These are phyloP conservation scores for Spizellomyces punctatus DNA, from an alignment of 192 early-diverging fungal genomes.

Conservation along the genomic window DNA sequence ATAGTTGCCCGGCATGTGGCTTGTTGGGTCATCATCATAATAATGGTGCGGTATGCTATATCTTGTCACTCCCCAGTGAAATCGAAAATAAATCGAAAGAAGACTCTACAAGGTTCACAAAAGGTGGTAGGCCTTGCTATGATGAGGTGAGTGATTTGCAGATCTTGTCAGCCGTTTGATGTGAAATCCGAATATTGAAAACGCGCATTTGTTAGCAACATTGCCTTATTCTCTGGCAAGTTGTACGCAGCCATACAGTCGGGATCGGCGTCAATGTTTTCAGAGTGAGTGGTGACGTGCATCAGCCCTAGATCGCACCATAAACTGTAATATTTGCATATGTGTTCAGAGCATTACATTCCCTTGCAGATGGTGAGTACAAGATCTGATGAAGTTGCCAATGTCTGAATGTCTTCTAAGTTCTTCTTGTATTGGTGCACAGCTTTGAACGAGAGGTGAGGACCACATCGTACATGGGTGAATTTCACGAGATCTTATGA, in stretches of 20 bases:
- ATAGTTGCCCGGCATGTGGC: not conserved
- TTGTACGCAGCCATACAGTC: slow-evolving; percentile 51
- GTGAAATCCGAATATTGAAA: not conserved
- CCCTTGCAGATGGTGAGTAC: slow-evolving; percentile 44
- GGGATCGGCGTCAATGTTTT: slow-evolving; percentile 63
- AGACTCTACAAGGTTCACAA: slow-evolving; percentile 49
- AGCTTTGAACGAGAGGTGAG: slow-evolving; percentile 33
- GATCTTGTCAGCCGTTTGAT: not conserved
- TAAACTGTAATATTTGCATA: slow-evolving; percentile 11
- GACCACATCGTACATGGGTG: too few species aligned
- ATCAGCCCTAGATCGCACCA: not conserved
- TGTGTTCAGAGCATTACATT: slow-evolving; percentile 48
- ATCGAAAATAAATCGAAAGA: slow-evolving; percentile 29
- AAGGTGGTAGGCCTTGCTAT: slow-evolving; percentile 59
- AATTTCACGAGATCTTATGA: too few species aligned
- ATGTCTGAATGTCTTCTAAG: not conserved
- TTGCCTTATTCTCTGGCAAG: slow-evolving; percentile 51
- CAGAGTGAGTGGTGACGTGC: slow-evolving; percentile 40
- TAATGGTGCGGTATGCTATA: too few species aligned
- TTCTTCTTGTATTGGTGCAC: not conserved
- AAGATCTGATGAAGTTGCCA: slow-evolving; percentile 19
- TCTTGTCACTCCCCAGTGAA: slow-evolving; percentile 4
- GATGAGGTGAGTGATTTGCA: slow-evolving; percentile 19
- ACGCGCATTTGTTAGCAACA: slow-evolving; percentile 33
- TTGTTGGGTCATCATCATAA: not conserved